Conservation (phyloP, 805 yeast species). For the Torulaspora gathmanii region DNA sequence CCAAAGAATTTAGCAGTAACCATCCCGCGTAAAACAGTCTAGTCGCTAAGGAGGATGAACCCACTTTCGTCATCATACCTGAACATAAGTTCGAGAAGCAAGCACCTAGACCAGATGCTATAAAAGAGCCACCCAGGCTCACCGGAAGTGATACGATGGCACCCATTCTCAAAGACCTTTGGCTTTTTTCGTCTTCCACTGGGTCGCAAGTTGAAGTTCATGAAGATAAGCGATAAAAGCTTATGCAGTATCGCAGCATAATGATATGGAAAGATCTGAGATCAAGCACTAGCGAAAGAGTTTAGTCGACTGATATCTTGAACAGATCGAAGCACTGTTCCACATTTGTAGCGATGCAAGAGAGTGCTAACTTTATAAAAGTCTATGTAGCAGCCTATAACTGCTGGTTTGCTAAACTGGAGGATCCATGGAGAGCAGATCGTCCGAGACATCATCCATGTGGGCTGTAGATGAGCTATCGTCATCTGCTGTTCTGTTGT, state of each 20-base stretch:
- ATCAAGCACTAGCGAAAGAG: background rate
- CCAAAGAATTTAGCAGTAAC: conserved; percentile 67
- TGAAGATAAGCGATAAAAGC: background rate
- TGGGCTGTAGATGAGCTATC: background rate
- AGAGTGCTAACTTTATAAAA: background rate
- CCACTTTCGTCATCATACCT: conserved; percentile 45
- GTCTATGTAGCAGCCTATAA: background rate
- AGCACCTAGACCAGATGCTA: conserved; percentile 77
- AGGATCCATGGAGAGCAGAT: background rate
- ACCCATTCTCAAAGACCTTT: conserved; percentile 45
- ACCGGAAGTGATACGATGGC: conserved; percentile 69
- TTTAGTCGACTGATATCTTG: too few species aligned
- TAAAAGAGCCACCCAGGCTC: conserved; percentile 52
- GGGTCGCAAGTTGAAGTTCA: background rate
- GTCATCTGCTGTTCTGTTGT: background rate
- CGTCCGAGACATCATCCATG: background rate
- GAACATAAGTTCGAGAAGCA: conserved; percentile 67
- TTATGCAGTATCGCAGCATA: background rate
- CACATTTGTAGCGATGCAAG: background rate
- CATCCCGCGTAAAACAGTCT: conserved; percentile 80
- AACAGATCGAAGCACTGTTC: background rate
- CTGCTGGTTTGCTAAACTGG: background rate
- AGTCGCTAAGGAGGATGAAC: conserved; percentile 74
- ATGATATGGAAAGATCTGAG: background rate
- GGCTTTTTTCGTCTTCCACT: background rate